Base-by-base conservation (phyloP, 495 filamentous ascomycete species). In the Neurospora africana region DNA sequence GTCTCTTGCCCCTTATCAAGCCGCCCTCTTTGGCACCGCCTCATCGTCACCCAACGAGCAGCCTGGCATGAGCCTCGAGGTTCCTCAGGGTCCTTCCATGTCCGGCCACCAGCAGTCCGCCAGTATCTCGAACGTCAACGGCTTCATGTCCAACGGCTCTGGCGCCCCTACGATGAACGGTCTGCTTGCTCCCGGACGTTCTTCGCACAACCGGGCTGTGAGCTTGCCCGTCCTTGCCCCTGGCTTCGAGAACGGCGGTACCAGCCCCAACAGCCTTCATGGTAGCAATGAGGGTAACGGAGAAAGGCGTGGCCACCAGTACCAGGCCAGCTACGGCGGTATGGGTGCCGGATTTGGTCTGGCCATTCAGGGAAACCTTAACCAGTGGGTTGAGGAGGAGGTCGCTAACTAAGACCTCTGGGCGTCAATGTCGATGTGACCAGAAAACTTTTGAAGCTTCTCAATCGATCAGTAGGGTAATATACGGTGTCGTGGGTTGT, bases 171-270 rank as follows among this genome's bases (percentile, higher is more conserved):
- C 89, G 19, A 89, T 91, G 72, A 88, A 89, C 69, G 88, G 91
- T 15, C 84, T 92, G n/a, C 89, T 94, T 5, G 91, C 92, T 30
- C 93, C 93, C 27, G 87, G 87, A 40, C 89, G 92, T 43, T 88
- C 87, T 36, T 91, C 92, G 75, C 93, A 97, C 81, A 91, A 89
- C 76, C 91, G 93, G 38, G 92, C 93, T 47, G 92, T 95, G 70
- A 95, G 92, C 77, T 82, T 97, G 74, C 93, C 93, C 1, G 93
- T 84, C 7, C 84, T 88, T 58, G 85, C 85, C 1, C 84, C 84
- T 21, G 82, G 81, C 2, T 84, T 85, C 61, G 83, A 86, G 79
- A 86, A 86, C 67, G 84, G 84, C 36, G 82, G 79, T 70, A 82
- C 72, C 71, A 87, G 81, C 76, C 83, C 83, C 9, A 81, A 81